Evolutionary conservation across 495 filamentous ascomycete genomes (phyloP).

Genomic region (Penicillium cinerascens): DNA sequence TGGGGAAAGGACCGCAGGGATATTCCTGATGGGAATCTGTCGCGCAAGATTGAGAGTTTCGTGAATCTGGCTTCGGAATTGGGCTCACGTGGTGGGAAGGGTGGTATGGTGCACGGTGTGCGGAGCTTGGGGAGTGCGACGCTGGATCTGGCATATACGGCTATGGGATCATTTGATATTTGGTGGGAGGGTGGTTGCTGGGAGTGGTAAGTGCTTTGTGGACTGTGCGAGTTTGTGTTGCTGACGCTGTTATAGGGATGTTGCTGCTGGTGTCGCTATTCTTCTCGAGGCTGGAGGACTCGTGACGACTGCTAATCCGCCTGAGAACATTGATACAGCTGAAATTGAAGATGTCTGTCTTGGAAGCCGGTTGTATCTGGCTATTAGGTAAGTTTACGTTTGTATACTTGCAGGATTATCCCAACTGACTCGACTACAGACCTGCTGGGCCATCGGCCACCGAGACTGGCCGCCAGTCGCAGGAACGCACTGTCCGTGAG

Average conservation of each 20-base stretch:
- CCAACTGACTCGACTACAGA: constrained; percentile 27
- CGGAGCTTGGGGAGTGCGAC: constrained; percentile 60
- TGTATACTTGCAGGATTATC: neutral
- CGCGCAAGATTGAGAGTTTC: constrained; percentile 66
- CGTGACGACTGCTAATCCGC: constrained; percentile 64
- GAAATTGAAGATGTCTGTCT: constrained; percentile 55
- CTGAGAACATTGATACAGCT: constrained; percentile 48
- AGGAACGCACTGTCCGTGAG: constrained; percentile 64
- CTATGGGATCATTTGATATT: constrained; percentile 56
- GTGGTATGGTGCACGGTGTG: constrained; percentile 60
- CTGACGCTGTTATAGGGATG: constrained; percentile 38
- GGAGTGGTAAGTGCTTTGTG: constrained; percentile 47
- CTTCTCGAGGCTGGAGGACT: constrained; percentile 59
- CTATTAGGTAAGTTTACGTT: constrained; percentile 48
- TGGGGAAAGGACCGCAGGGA: constrained; percentile 71
- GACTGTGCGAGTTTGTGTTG: neutral
- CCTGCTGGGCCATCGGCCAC: constrained; percentile 57
- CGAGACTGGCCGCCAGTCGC: constrained; percentile 58
- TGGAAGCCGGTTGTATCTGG: constrained; percentile 62
- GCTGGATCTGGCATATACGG: constrained; percentile 53
- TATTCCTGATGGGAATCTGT: constrained; percentile 56
- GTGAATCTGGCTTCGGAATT: constrained; percentile 65
- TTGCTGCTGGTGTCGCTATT: constrained; percentile 55
- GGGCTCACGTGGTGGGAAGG: constrained; percentile 55
- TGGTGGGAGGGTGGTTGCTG: constrained; percentile 60